These are phyloP conservation scores for Phaeotremella skinneri DNA, from an alignment of 768 basidiomycete genomes.

Conservation along the genomic window DNA sequence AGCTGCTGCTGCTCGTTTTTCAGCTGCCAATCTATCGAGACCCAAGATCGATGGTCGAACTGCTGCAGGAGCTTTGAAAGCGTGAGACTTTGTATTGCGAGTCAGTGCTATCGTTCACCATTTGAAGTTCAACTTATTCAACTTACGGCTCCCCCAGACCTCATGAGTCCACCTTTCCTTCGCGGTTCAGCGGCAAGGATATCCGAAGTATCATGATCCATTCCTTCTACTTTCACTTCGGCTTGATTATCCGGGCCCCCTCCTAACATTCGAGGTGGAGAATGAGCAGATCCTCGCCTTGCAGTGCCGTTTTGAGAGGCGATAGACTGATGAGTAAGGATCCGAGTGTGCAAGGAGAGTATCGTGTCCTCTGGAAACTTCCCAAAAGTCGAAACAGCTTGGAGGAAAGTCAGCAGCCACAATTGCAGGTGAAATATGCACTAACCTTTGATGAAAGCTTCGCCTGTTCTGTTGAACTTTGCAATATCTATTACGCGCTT, in stretches of 20 bases:
- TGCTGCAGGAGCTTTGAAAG: slow-evolving; percentile 72
- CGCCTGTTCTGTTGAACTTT: slow-evolving; percentile 62
- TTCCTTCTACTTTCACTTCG: slow-evolving; percentile 60
- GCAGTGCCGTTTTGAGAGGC: slow-evolving; percentile 33
- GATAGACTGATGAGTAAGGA: slow-evolving; percentile 70
- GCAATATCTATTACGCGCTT: slow-evolving; percentile 76
- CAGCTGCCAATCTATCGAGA: slow-evolving; percentile 79
- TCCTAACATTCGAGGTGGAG: slow-evolving; percentile 44
- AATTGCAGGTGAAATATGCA: slow-evolving; percentile 5
- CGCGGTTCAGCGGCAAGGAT: slow-evolving; percentile 75
- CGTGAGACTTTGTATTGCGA: slow-evolving; percentile 61
- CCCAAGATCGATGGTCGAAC: slow-evolving; percentile 77
- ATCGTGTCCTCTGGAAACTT: slow-evolving; percentile 79
- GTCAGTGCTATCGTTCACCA: slow-evolving; percentile 5
- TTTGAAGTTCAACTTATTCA: slow-evolving; percentile 10
- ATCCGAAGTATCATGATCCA: slow-evolving; percentile 74
- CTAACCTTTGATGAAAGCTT: slow-evolving; percentile 65
- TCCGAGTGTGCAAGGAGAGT: slow-evolving; percentile 73
- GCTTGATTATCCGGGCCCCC: slow-evolving; percentile 21
- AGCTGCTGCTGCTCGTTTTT: slow-evolving; percentile 68
- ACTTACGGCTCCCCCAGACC: slow-evolving; percentile 56
- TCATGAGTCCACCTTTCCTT: slow-evolving; percentile 75
- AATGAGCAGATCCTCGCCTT: slow-evolving; percentile 33
- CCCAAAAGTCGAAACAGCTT: slow-evolving; percentile 77
- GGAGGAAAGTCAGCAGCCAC: slow-evolving; percentile 13